Evolutionary conservation across 1,284 basidiomycete genomes (phyloP).

Genomic region (Neonothopanus nambi): DNA sequence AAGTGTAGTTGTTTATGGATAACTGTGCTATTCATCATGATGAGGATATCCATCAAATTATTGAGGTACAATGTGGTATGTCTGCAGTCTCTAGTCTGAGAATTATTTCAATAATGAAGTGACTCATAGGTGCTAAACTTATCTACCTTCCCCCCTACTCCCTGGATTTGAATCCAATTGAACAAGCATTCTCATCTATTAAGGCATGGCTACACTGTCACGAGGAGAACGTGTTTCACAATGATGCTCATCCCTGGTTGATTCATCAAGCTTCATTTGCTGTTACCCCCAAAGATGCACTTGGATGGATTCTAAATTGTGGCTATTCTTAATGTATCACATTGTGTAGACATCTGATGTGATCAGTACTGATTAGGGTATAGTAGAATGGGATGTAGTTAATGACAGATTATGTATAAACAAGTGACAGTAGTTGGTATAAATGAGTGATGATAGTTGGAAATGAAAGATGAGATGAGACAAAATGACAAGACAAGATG

Average conservation of each 20-base stretch:
- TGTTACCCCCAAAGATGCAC: not conserved
- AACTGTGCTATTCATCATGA: constrained; percentile 1
- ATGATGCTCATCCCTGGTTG: not conserved
- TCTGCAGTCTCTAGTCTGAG: not conserved
- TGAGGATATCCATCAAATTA: not conserved
- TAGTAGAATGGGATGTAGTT: no score
- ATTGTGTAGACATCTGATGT: no score
- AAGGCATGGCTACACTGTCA: not conserved
- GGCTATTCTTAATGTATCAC: no score
- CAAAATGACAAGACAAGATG: no score
- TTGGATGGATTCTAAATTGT: not conserved
- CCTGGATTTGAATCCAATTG: not conserved
- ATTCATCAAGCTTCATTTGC: not conserved
- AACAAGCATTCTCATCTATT: constrained; percentile 1
- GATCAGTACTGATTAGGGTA: no score
- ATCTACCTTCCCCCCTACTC: constrained; percentile 6
- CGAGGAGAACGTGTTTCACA: not conserved
- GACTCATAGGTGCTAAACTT: not conserved
- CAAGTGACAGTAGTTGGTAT: no score
- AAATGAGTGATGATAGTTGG: no score
- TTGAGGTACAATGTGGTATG: constrained; percentile 1
- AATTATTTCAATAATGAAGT: not conserved
- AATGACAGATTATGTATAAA: no score
- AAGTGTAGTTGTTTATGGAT: constrained; percentile 1
- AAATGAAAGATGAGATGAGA: no score